Evolutionary conservation across 2,329 filamentous ascomycete genomes (phyloP).

Genomic region (Colletotrichum agaves): DNA sequence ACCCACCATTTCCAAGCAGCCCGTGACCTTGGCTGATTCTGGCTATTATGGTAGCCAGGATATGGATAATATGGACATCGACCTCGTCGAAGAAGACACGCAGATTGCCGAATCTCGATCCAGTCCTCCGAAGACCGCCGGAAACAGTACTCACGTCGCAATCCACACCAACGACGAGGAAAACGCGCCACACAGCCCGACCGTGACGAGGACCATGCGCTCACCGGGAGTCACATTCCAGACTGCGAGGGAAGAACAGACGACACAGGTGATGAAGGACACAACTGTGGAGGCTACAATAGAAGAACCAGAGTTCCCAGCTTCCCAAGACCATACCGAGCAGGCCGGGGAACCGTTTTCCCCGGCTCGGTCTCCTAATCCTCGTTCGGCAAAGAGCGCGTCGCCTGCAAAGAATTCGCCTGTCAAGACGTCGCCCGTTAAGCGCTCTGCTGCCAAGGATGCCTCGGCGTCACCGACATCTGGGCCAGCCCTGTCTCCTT

Average conservation of each 20-base stretch:
- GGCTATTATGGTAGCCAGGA: slow-evolving; percentile 77
- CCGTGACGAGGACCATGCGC: slow-evolving; percentile 38
- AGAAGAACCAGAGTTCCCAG: slow-evolving; percentile 36
- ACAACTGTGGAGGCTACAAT: slow-evolving; percentile 28
- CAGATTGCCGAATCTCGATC: slow-evolving; percentile 29
- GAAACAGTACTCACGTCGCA: slow-evolving; percentile 32
- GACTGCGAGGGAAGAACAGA: slow-evolving; percentile 58
- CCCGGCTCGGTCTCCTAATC: slow-evolving; percentile 38
- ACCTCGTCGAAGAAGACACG: slow-evolving; percentile 42
- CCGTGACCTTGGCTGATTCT: slow-evolving; percentile 66
- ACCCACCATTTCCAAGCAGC: slow-evolving; percentile 45
- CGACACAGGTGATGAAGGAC: slow-evolving; percentile 40
- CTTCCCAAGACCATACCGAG: slow-evolving; percentile 38
- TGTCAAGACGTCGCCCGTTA: slow-evolving; percentile 37
- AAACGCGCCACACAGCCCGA: slow-evolving; percentile 38
- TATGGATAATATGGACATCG: slow-evolving; percentile 46
- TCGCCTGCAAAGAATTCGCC: slow-evolving; percentile 41
- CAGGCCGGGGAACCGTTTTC: slow-evolving; percentile 10
- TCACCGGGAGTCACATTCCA: slow-evolving; percentile 54
- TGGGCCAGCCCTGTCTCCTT: slow-evolving; percentile 19
- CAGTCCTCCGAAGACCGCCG: slow-evolving; percentile 31
- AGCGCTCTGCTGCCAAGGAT: slow-evolving; percentile 41
- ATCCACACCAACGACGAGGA: slow-evolving; percentile 32
- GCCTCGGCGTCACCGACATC: slow-evolving; percentile 36
- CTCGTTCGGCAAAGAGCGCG: slow-evolving; percentile 39